A percentile compares a stretch with the other conserved stretches of the same genome.
phyloP scores from a whole-genome alignment of 2,329 filamentous ascomycete species.

The Lasiodiplodia citricola region DNA sequence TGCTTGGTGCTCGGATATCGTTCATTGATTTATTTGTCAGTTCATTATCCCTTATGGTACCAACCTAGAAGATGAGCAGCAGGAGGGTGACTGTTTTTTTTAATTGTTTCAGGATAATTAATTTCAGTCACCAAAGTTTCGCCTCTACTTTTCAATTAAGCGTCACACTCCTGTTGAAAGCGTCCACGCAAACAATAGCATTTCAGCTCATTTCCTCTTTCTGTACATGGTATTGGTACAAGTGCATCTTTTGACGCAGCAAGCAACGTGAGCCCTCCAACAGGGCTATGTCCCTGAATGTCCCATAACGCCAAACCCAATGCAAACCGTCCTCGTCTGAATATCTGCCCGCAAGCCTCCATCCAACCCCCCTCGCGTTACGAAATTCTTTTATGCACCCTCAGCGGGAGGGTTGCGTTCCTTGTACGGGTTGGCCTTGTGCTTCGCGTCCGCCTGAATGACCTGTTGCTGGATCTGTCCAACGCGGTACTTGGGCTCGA shows the following conservation, averaged over 20 bases:
- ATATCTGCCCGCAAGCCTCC: background rate
- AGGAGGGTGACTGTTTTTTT: background rate
- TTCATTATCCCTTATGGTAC: background rate
- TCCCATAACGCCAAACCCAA: constrained; percentile 17
- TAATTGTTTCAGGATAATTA: background rate
- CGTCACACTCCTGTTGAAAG: background rate
- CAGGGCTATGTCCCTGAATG: background rate
- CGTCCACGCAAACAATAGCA: background rate
- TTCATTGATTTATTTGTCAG: background rate
- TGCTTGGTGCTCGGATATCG: background rate
- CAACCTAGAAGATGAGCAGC: background rate
- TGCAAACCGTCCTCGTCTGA: constrained; percentile 8
- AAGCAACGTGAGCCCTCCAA: background rate
- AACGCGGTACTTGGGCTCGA: constrained; percentile 45
- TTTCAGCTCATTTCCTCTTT: background rate
- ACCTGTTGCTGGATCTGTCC: constrained; percentile 40
- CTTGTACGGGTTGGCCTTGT: background rate
- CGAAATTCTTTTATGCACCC: background rate
- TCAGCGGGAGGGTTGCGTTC: background rate
- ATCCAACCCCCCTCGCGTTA: background rate
- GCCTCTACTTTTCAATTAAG: background rate
- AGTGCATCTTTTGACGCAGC: background rate
- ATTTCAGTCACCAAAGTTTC: background rate
- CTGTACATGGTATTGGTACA: constrained; percentile 20
- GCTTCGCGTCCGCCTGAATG: constrained; percentile 34